Evolutionary conservation across 2,329 filamentous ascomycete species (phyloP), one percentile per base, ranked within the genome.

Genomic region (Myriosclerotinia duriaeana): DNA sequence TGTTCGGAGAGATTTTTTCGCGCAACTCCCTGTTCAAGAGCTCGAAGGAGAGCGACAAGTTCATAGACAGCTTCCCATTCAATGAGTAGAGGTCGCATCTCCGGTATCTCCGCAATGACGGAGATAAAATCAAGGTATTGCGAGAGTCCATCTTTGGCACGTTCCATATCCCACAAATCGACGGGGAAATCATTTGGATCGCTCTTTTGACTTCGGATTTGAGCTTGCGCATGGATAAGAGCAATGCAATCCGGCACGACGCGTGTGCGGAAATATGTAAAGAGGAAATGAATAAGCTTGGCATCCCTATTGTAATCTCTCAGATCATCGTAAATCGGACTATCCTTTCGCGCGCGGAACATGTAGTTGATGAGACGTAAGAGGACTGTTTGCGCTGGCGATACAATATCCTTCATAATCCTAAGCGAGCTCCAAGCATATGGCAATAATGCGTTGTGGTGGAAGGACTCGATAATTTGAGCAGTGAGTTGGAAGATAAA

Each of bases 141-240:
- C 62, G 93, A 92, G 1, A 98, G 87, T 0, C 94, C 94, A 74
- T 98, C 94, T 77, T 96, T 97, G 67, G 96, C 94, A 17, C 94
- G 87, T 77, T 98, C 94, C 90, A 98, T 96, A 74, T 98, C 94
- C 94, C 94, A 98, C 56, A 93, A 85, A 73, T 98, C 96, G 1
- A 97, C 88, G 0, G 94, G 94, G 73, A 97, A 98, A 74, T 97
- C 93, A 69, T 91, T 87, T 0, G 92, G 88, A 68, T 94, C 86
- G 20, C 89, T 87, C 66, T 88, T 84, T 42, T 89, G 88, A 52
- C 89, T 87, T 53, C 92, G 89, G 44, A 97, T 96, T 75, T 97
- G 90, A 20, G 92, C 91, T 79, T 98, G 94, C 3, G 97, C 84
- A 74, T 95, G 92, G 80, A 98, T 97, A 48, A 97, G 82, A n/a